phyloP scores from a whole-genome alignment of 768 basidiomycete species.

The Hygrocybe coccinea region DNA sequence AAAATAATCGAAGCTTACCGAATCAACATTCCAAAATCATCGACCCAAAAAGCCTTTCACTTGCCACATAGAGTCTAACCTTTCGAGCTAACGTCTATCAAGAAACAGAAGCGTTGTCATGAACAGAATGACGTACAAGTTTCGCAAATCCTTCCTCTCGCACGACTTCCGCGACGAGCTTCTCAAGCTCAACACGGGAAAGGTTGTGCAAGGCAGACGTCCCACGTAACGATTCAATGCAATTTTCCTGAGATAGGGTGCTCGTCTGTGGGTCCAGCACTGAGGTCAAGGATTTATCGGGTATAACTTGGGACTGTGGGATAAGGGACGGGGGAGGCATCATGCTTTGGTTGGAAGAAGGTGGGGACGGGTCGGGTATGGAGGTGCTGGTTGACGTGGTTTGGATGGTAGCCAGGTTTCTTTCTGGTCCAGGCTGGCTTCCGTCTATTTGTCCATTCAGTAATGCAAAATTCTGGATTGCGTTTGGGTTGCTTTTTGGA shows the following conservation, averaged over 20 bases:
- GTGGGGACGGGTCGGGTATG: slow-evolving; percentile 15
- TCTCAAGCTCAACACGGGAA: slow-evolving; percentile 48
- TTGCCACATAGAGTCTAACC: slow-evolving; percentile 50
- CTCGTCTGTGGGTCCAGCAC: not conserved
- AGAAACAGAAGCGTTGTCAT: not conserved
- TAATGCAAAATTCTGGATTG: slow-evolving; percentile 2
- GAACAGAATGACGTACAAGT: slow-evolving; percentile 48
- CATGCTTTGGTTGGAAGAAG: slow-evolving; percentile 18
- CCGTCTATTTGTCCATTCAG: not conserved
- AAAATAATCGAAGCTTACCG: not conserved
- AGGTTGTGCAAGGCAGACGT: slow-evolving; percentile 50
- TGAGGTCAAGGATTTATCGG: not conserved
- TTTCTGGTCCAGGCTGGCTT: not conserved
- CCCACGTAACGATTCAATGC: slow-evolving; percentile 41
- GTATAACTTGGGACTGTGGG: slow-evolving; percentile 8
- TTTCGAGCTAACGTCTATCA: slow-evolving; percentile 40
- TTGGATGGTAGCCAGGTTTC: not conserved
- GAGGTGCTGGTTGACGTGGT: not conserved
- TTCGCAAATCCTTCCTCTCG: slow-evolving; percentile 72
- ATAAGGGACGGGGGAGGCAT: slow-evolving; percentile 27
- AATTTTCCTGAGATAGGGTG: slow-evolving; percentile 6
- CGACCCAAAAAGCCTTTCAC: slow-evolving; percentile 36
- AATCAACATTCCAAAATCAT: not conserved
- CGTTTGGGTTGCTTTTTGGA: not conserved
- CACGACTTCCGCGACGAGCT: slow-evolving; percentile 54